A percentile compares a stretch with the other conserved stretches of the same genome.
These are phyloP conservation scores for Leishmania arabica DNA, from an alignment of 208 protist species.

Conservation along the genomic window DNA sequence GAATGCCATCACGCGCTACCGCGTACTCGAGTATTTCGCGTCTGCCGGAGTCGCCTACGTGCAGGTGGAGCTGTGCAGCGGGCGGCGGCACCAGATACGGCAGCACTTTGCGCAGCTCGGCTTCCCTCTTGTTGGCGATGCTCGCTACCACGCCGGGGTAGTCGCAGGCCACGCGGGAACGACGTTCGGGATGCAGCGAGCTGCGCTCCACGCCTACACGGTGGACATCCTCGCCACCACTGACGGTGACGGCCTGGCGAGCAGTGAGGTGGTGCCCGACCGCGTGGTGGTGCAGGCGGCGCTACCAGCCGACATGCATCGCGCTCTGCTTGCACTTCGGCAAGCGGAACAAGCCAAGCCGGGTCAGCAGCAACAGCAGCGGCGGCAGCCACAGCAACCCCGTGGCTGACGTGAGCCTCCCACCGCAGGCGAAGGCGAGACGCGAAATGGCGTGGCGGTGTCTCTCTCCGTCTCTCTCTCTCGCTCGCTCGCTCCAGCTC, in stretches of 20 bases:
- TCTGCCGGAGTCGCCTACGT: constrained; percentile 57
- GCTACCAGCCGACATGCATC: constrained; percentile 56
- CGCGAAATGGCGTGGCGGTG: neutral
- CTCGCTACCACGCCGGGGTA: constrained; percentile 49
- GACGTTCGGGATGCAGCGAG: constrained; percentile 8
- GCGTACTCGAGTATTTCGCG: constrained; percentile 69
- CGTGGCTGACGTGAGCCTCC: neutral
- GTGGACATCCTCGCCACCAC: constrained; percentile 31
- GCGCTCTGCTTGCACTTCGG: constrained; percentile 42
- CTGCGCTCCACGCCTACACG: constrained; percentile 38
- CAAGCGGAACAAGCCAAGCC: constrained; percentile 6
- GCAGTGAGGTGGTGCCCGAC: constrained; percentile 1
- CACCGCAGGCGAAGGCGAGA: neutral
- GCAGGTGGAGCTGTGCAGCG: constrained; percentile 58
- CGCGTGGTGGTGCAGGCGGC: constrained; percentile 55
- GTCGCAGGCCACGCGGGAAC: constrained; percentile 2
- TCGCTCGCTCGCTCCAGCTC: neutral
- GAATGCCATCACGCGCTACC: constrained; percentile 55
- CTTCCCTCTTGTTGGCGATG: constrained; percentile 72
- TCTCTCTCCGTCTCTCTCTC: neutral
- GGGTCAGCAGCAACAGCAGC: neutral
- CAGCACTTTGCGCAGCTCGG: constrained; percentile 76
- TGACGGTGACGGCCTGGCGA: neutral
- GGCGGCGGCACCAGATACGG: constrained; percentile 82
- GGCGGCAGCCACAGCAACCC: neutral